Percentiles rank a stretch among this genome's conserved stretches.
phyloP scores from a whole-genome alignment of 2,329 filamentous ascomycete genomes.

The Penicillium occitanis region DNA sequence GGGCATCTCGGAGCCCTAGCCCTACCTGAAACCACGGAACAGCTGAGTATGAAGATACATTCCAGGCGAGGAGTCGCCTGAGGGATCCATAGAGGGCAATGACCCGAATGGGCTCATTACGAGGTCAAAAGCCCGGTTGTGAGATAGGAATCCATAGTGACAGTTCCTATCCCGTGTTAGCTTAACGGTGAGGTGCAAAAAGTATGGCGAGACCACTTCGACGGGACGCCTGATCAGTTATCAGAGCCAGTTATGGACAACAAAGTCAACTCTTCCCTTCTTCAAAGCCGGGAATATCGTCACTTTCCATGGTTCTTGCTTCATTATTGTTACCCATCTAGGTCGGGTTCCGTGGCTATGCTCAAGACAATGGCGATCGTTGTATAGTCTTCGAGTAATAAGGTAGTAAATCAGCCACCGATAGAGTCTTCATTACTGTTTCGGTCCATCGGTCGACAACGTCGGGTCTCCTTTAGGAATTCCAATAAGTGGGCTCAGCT shows the following conservation, averaged over 20 bases:
- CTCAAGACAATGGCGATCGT: not conserved
- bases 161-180: not conserved
- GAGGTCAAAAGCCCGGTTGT: not conserved
- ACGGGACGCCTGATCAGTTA: not conserved
- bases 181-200: not conserved
- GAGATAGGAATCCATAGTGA: not conserved
- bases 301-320: conserved; percentile 10
- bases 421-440: not conserved
- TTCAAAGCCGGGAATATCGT: conserved; percentile 6
- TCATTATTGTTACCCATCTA: not conserved
- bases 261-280: not conserved
- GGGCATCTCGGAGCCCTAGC: not conserved
- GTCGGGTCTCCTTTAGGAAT: conserved; percentile 1
- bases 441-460: not conserved
- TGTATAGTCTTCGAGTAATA: not conserved
- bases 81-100: conserved; percentile 1
- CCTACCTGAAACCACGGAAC: not conserved
- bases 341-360: conserved; percentile 8
- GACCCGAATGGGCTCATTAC: not conserved
- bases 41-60: conserved; percentile 1
- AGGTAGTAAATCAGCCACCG: not conserved
- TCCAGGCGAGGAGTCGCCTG: not conserved
- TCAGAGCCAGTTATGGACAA: not conserved
- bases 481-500: not conserved
- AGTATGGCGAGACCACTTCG: not conserved